Percentiles rank a stretch among this genome's conserved stretches.
These are phyloP conservation scores for Nymphaea colorata DNA, from an alignment of 164 flowering plant species.

Conservation along the genomic window DNA sequence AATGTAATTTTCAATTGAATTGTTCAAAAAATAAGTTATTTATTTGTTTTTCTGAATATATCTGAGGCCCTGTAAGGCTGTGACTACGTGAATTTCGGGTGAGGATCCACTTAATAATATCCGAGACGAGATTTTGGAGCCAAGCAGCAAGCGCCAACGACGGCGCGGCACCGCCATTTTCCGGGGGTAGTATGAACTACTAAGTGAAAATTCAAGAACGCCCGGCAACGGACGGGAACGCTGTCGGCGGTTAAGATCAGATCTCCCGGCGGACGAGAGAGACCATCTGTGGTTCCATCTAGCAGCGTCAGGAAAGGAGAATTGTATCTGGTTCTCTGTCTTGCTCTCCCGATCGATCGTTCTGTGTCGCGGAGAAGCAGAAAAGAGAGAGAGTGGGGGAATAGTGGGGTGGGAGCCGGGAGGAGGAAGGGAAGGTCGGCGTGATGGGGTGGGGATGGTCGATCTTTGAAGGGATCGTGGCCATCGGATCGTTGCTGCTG, in stretches of 20 bases:
- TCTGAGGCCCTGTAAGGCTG: no score
- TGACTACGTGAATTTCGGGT: no score
- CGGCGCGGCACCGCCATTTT: background rate
- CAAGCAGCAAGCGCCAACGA: no score
- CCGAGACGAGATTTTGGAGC: no score
- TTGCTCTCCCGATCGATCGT: no score
- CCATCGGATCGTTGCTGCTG: constrained; percentile 45
- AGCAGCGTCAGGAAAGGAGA: background rate
- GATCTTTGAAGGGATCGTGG: constrained; percentile 61
- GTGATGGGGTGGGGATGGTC: constrained; percentile 62
- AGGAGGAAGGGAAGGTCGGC: background rate
- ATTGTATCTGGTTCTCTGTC: no score
- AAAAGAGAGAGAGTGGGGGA: background rate
- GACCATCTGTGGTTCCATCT: no score
- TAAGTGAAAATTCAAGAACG: background rate
- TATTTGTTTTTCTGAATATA: no score
- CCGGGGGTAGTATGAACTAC: no score
- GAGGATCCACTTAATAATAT: no score
- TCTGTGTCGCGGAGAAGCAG: background rate
- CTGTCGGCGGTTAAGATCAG: background rate
- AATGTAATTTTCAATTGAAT: no score
- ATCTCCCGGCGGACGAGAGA: background rate
- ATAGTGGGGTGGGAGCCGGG: background rate
- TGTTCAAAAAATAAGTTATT: no score
- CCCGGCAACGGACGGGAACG: background rate